Percentiles rank a stretch among this genome's conserved stretches.
These are phyloP conservation scores for Aspergillus alliaceus DNA, from an alignment of 2,329 filamentous ascomycete genomes.

Conservation along the genomic window DNA sequence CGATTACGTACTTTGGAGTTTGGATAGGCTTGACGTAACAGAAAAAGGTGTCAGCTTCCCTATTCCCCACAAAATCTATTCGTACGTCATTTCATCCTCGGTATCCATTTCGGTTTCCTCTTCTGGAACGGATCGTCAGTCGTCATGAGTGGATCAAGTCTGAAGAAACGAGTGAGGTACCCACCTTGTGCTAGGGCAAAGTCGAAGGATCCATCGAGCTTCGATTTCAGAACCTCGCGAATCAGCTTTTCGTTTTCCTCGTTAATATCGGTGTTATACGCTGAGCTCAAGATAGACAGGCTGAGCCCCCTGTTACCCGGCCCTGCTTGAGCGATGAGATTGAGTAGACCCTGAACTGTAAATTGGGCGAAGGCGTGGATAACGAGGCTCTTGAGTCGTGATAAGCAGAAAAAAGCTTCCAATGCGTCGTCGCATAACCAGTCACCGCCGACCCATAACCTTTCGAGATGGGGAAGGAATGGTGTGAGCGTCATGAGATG, in stretches of 20 bases:
- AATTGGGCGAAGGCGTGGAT: conserved; percentile 37
- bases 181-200: conserved; percentile 22
- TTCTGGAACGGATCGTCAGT: conserved; percentile 18
- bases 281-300: conserved; percentile 29
- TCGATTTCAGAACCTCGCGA: conserved; percentile 22
- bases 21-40: not conserved
- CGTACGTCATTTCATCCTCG: conserved; percentile 18
- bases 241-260: conserved; percentile 31
- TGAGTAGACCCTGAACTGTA: conserved; percentile 28
- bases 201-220: conserved; percentile 25
- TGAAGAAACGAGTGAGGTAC: not conserved
- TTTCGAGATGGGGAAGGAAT: conserved; percentile 30
- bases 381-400: conserved; percentile 28
- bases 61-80: not conserved
- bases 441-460: conserved; percentile 33
- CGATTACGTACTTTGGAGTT: not conserved
- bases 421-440: conserved; percentile 29
- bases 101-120: conserved; percentile 23
- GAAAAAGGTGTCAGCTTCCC: not conserved
- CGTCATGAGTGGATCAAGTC: not conserved
- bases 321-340: conserved; percentile 30
- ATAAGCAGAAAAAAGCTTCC: conserved; percentile 24
- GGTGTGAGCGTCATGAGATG: conserved; percentile 29
- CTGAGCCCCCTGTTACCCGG: conserved; percentile 30
- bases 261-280: conserved; percentile 19